Base-by-base conservation (phyloP, 1,284 basidiomycete species). In the Tilletia indica region DNA sequence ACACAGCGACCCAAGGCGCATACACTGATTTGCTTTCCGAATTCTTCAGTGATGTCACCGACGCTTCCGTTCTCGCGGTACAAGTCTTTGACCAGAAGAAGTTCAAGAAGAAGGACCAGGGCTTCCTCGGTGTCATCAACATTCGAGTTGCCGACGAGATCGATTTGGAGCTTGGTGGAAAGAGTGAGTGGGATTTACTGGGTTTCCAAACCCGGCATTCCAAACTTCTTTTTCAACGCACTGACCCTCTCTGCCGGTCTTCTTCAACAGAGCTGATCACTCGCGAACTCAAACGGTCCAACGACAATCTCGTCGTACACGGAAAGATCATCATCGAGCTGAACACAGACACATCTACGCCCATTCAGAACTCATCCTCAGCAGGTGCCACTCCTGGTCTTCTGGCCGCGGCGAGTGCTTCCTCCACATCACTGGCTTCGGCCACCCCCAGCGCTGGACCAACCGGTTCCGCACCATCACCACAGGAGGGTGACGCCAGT, bases 61-160 rank as follows among this genome's bases (percentile, higher is more conserved):
- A 96, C 81, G 91, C 92, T 3, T 95, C 93, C 36, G 90, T 95
- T 66, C 88, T 97, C 58, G 92, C 93, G 3, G 93, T 97, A 2
- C 94, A 97, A 86, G 94, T 97, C 81, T 97, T 97, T 80, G 94
- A 97, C 85, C 94, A 97, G 86, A 91, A 93, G 85, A 97, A 96
- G 86, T 97, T 97, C 87, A 97, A 96, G 87, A 89, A 92, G 86
- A 91, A 91, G 85, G 93, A 97, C 85, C 94, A 97, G 83, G 94
- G 94, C 4, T 97, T 97, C 86, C 87, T 97, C 66, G 94, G 94
- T 69, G 93, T 95, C 38, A 93, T 97, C 82, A 96, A 96, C 83
- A 89, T 97, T 79, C 89, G 90, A 76, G 92, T 97, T 73, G 89
- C 91, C 76, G 92, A 94, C 85, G 91, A 92, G n/a, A 87, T 97